Evolutionary conservation across 495 filamentous ascomycete species (phyloP).

Genomic region (Trichoderma gamsii): DNA sequence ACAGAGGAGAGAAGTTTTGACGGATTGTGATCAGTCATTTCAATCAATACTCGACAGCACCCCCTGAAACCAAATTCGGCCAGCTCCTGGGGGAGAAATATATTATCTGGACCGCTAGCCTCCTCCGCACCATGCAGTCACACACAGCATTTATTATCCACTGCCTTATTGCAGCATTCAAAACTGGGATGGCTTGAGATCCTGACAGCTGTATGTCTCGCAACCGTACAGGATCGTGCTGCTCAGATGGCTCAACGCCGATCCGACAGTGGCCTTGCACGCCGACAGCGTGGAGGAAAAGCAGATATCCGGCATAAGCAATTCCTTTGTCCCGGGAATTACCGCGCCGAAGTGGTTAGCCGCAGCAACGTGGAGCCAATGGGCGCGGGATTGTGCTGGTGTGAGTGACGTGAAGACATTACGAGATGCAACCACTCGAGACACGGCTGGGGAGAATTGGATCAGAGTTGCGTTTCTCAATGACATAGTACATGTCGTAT

Average conservation of each 20-base stretch:
- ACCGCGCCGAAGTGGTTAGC: slow-evolving; percentile 7
- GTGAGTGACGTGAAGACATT: not conserved
- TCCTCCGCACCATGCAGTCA: not conserved
- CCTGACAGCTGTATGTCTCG: slow-evolving; percentile 13
- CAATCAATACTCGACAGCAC: not conserved
- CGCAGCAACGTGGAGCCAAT: not conserved
- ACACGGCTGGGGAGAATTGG: not conserved
- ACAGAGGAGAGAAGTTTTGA: not conserved
- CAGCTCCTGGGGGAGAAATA: not conserved
- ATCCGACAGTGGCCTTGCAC: not conserved
- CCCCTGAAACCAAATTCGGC: too few species aligned
- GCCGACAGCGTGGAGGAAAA: not conserved
- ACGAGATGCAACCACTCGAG: slow-evolving; percentile 11
- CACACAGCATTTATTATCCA: not conserved
- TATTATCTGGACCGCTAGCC: not conserved
- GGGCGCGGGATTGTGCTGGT: not conserved
- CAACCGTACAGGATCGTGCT: slow-evolving; percentile 13
- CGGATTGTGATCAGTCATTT: not conserved
- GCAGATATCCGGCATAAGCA: slow-evolving; percentile 6
- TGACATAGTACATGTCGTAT: slow-evolving; percentile 4
- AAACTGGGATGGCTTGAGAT: not conserved
- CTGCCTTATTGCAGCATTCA: not conserved
- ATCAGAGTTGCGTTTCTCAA: not conserved
- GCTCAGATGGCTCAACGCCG: not conserved
- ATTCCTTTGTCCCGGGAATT: not conserved